Evolutionary conservation across 2,329 filamentous ascomycete genomes (phyloP).

Genomic region (Alternaria ventricosa): DNA sequence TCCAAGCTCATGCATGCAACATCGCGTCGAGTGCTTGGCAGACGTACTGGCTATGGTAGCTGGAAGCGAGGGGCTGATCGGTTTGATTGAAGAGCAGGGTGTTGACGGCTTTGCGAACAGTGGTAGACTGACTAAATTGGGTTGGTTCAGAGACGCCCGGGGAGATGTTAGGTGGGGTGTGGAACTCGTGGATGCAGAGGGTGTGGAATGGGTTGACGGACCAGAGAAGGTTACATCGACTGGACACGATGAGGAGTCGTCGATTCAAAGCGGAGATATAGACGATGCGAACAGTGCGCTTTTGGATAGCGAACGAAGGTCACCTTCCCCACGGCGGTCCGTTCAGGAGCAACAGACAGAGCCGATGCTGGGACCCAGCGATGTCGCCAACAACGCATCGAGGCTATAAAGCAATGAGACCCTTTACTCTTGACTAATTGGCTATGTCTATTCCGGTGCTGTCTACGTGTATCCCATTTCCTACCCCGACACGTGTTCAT

Average conservation of each 20-base stretch:
- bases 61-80: background rate
- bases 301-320: background rate
- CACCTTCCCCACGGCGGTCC: background rate
- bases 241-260: background rate
- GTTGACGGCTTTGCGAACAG: background rate
- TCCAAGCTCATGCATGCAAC: background rate
- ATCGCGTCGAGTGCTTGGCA: background rate
- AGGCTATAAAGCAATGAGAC: background rate
- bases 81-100: background rate
- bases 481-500: background rate
- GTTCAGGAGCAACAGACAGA: background rate
- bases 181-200: background rate
- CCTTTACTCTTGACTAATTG: background rate
- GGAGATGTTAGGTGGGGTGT: background rate
- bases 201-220: background rate
- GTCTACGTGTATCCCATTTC: background rate
- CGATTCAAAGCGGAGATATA: background rate
- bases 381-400: background rate
- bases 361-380: background rate
- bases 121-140: background rate
- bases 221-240: too few species aligned
- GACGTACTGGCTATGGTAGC: background rate
- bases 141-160: background rate
- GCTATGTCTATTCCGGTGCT: background rate
- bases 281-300: background rate